Conservation (phyloP, 164 flowering plant genomes). For the Annona squamosa region DNA sequence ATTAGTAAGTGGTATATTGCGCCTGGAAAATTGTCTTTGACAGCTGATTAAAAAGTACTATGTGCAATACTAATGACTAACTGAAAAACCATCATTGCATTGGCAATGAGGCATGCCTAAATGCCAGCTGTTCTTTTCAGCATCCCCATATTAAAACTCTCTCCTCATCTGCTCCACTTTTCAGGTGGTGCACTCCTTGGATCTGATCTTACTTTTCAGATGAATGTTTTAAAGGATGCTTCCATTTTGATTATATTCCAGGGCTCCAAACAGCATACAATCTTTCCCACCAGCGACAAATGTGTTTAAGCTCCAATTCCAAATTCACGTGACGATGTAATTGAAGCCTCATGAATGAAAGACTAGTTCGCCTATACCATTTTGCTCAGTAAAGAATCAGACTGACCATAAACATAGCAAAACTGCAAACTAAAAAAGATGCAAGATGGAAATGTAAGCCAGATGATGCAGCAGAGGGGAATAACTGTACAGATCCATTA, state of each 20-base stretch:
- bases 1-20: too few relatives aligned
- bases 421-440: constrained; percentile 19
- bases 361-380: constrained; percentile 4
- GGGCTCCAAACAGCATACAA: constrained; percentile 16
- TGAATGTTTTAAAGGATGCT: constrained; percentile 6
- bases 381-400: background rate
- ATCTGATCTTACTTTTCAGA: constrained; percentile 1
- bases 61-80: too few relatives aligned
- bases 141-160: too few relatives aligned
- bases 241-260: constrained; percentile 1
- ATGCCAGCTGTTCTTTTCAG: too few relatives aligned
- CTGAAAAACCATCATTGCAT: too few relatives aligned
- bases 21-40: too few relatives aligned
- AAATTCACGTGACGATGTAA: constrained; percentile 1
- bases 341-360: constrained; percentile 13
- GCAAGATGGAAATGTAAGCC: constrained; percentile 20
- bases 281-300: constrained; percentile 13
- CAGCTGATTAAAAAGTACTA: too few relatives aligned
- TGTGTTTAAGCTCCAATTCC: constrained; percentile 12
- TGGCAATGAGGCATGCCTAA: too few relatives aligned
- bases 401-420: constrained; percentile 15
- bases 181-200: background rate
- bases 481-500: constrained; percentile 71
- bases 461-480: constrained; percentile 41
- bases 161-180: background rate